These are phyloP conservation scores for Tetrahymena elliotti DNA, from an alignment of 73 alveolate species.

Conservation along the genomic window DNA sequence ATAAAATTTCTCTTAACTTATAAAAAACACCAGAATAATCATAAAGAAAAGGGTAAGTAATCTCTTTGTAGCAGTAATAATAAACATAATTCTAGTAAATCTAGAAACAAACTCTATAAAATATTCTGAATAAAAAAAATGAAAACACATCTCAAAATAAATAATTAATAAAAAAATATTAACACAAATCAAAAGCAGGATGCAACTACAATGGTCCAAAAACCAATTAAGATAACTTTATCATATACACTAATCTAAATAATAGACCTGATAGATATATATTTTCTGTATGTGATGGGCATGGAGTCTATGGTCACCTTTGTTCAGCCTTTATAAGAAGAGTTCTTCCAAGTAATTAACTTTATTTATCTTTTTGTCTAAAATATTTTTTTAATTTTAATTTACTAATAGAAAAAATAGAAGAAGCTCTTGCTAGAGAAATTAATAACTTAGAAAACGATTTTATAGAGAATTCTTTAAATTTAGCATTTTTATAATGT, in stretches of 20 bases:
- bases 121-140: background rate
- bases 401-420: background rate
- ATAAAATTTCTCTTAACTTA: background rate
- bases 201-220: background rate
- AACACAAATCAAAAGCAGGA: background rate
- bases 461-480: background rate
- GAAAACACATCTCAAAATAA: background rate
- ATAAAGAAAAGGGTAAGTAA: background rate
- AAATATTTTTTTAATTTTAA: too few species aligned
- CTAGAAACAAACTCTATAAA: background rate
- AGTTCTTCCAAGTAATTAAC: constrained; percentile 41
- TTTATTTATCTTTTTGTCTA: too few species aligned
- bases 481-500: background rate
- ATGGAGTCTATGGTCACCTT: constrained; percentile 78
- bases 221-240: background rate
- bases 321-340: constrained; percentile 60
- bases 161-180: background rate
- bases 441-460: background rate
- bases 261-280: constrained; percentile 10
- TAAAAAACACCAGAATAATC: background rate
- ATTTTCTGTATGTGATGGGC: constrained; percentile 86
- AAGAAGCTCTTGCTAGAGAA: background rate
- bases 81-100: background rate
- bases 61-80: background rate
- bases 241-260: background rate